These are phyloP conservation scores for Paratinospora sagittata DNA, from an alignment of 164 flowering plant genomes.

Conservation along the genomic window DNA sequence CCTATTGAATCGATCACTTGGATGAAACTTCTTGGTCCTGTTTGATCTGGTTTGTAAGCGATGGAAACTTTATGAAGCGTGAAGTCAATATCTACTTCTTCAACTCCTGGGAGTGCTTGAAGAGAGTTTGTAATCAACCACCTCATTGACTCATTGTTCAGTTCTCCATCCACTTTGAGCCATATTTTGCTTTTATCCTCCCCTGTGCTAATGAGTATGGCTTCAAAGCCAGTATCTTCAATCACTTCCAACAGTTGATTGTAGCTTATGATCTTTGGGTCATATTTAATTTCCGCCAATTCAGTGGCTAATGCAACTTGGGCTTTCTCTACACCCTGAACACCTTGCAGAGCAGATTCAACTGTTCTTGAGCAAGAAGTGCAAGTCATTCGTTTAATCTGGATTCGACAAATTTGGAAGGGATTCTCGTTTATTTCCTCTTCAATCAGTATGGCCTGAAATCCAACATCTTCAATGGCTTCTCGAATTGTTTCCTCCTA, in stretches of 20 bases:
- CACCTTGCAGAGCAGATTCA: constrained; percentile 43
- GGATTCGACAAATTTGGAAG: constrained; percentile 48
- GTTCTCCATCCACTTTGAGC: constrained; percentile 56
- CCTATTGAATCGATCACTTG: constrained; percentile 55
- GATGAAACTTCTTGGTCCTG: constrained; percentile 71
- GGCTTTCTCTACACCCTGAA: constrained; percentile 59
- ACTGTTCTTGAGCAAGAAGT: constrained; percentile 67
- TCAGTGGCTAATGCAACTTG: constrained; percentile 78
- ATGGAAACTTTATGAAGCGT: constrained; percentile 40
- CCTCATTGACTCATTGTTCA: constrained; percentile 32
- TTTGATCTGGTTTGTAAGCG: constrained; percentile 60
- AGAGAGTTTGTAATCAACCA: constrained; percentile 48
- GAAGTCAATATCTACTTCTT: constrained; percentile 35
- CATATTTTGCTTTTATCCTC: constrained; percentile 52
- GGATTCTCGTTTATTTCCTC: constrained; percentile 36
- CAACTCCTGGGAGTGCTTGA: constrained; percentile 63
- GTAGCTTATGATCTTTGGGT: constrained; percentile 40
- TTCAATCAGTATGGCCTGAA: constrained; percentile 45
- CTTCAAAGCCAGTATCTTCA: constrained; percentile 69
- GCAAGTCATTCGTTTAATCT: constrained; percentile 78
- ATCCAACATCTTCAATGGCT: constrained; percentile 75
- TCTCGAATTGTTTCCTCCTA: constrained; percentile 73
- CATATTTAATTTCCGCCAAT: constrained; percentile 64
- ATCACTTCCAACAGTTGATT: constrained; percentile 42
- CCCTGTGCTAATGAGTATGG: constrained; percentile 56